Base-by-base conservation (phyloP, 2,329 filamentous ascomycete species). In the Onygenales sp. region DNA sequence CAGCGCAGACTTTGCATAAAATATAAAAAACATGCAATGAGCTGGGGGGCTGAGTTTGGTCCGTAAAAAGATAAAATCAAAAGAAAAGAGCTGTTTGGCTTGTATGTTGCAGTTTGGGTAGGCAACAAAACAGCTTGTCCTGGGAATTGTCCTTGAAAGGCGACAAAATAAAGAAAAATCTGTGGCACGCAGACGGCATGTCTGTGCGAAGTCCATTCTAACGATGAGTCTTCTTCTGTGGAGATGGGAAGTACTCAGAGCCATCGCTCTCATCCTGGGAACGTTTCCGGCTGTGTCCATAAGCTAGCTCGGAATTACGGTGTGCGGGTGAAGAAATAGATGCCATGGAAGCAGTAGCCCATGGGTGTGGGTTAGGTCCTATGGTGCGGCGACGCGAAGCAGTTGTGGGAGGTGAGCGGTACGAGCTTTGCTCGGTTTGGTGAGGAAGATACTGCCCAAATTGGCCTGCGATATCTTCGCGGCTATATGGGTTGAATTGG, bases 251-350 rank as follows among this genome's bases (percentile, higher is more conserved):
- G 39, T 51, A 46, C 9, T 56, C 56, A 6, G 47, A 21, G 9
- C 51, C 42, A n/a, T 55, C 56, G 11, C 46, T 32, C 21, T 52
- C 54, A 27, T 52, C 50, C 36, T 40, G 36, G 13, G 45, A 37
- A 40, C 56, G 56, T 43, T 58, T 58, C 27, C 48, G 54, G 31
- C 49, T 27, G 17, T 33, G 37, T 21, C 34, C 46, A 31, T 49
- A 49, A 3, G 46, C 27, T 39, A 13, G 33, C 9, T 13, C 46
- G 14, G 44, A 8, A 27, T 36, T n/a, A 6, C 13, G 13, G n/a
- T 32, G 13, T 17, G 33, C 27, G 13, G 43, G 45, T 9, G 45
- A 11, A 10, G 45, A 17, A 17, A 14, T 4, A 34, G 21, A 33
- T 27, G 32, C 32, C 11, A 21, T 13, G 45, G 11, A 34, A 17